phyloP scores from a whole-genome alignment of 176 grass and related monocot genomes.

The Phragmites australis region DNA sequence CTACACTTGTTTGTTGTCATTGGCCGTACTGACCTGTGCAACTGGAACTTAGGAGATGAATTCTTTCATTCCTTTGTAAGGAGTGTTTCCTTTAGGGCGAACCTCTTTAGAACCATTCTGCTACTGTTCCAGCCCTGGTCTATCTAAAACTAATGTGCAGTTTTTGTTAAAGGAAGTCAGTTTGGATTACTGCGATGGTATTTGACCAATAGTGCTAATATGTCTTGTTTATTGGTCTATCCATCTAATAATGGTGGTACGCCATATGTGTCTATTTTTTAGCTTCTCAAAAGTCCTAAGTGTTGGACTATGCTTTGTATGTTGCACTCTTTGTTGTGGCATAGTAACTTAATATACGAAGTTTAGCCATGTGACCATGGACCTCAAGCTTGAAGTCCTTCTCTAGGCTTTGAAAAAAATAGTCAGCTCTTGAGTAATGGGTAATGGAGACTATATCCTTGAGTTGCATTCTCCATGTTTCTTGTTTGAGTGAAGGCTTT shows the following conservation, averaged over 20 bases:
- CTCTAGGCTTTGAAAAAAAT: constrained; percentile 24
- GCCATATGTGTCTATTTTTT: neutral
- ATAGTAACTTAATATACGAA: neutral
- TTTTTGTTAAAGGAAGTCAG: constrained; percentile 7
- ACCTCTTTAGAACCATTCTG: constrained; percentile 4
- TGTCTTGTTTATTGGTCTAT: neutral
- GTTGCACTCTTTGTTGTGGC: neutral
- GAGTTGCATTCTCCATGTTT: neutral
- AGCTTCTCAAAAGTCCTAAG: neutral
- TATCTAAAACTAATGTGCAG: neutral
- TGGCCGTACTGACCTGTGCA: neutral
- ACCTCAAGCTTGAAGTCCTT: constrained; percentile 3
- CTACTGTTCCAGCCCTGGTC: neutral
- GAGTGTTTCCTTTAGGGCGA: constrained; percentile 16
- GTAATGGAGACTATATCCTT: constrained; percentile 1
- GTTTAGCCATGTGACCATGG: neutral
- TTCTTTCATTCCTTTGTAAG: constrained; percentile 11
- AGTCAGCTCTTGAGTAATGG: neutral
- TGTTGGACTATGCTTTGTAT: neutral
- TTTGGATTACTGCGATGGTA: constrained; percentile 26
- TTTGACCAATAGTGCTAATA: constrained; percentile 2
- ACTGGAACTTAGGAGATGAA: constrained; percentile 10
- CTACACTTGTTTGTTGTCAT: constrained; percentile 5
- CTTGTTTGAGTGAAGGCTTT: constrained; percentile 10
- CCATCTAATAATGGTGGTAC: neutral